These are phyloP conservation scores for Diaporthe citri DNA, from an alignment of 2,329 filamentous ascomycete genomes.

Conservation along the genomic window DNA sequence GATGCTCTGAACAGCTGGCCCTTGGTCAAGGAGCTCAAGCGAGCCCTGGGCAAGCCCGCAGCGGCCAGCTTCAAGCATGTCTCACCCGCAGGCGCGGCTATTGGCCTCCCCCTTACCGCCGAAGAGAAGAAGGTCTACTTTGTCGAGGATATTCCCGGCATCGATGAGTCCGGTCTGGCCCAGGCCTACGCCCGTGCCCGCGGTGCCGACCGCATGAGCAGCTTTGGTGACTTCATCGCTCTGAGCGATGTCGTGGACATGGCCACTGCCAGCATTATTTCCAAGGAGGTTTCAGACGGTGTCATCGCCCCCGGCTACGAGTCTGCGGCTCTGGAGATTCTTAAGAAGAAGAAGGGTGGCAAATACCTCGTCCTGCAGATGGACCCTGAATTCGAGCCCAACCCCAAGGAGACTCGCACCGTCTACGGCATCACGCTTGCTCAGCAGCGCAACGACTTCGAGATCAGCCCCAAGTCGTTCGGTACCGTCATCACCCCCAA, in stretches of 20 bases:
- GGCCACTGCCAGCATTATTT: constrained; percentile 96
- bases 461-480: constrained; percentile 89
- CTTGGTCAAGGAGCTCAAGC: constrained; percentile 94
- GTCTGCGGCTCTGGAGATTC: constrained; percentile 86
- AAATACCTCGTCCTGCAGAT: constrained; percentile 97
- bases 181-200: constrained; percentile 96
- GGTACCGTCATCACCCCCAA: constrained; percentile 88
- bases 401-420: constrained; percentile 84
- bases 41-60: constrained; percentile 87
- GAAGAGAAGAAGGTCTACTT: constrained; percentile 98
- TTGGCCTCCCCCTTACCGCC: constrained; percentile 86
- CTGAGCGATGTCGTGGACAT: constrained; percentile 92
- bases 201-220: constrained; percentile 98
- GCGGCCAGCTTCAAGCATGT: constrained; percentile 99
- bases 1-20: constrained; percentile 98
- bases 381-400: constrained; percentile 86
- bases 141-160: constrained; percentile 92
- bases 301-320: constrained; percentile 92
- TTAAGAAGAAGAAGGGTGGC: constrained; percentile 98
- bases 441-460: constrained; percentile 93
- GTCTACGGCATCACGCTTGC: constrained; percentile 91
- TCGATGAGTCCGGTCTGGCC: constrained; percentile 87
- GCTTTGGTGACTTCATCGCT: constrained; percentile 96
- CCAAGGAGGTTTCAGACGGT: constrained; percentile 96
- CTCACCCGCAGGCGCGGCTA: constrained; percentile 94